A percentile compares a stretch with the other conserved stretches of the same genome.
Evolutionary conservation across 1,284 basidiomycete genomes (phyloP).

Genomic region (Papiliotrema flavescens): DNA sequence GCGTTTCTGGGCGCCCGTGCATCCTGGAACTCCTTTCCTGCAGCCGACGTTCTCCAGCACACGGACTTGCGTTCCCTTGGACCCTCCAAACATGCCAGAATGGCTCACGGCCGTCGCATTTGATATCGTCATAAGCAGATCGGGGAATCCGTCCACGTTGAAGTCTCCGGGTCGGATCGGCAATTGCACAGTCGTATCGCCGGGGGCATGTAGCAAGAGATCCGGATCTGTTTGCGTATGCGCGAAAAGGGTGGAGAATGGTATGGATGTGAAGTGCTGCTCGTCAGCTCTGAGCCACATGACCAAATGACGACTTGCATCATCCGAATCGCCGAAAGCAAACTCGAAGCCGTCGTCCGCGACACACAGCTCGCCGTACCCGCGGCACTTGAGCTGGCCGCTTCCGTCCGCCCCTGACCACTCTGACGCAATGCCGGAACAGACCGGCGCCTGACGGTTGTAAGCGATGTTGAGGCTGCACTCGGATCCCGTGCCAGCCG

Average conservation of each 20-base stretch:
- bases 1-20: conserved; percentile 48
- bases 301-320: conserved; percentile 52
- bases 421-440: conserved; percentile 47
- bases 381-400: conserved; percentile 58
- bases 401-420: conserved; percentile 1
- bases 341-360: conserved; percentile 79
- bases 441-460: conserved; percentile 86
- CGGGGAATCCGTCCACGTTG: conserved; percentile 93
- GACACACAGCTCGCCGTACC: conserved; percentile 73
- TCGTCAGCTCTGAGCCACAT: not conserved
- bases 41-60: conserved; percentile 74
- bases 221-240: conserved; percentile 41
- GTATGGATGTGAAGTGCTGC: conserved; percentile 66
- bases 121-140: conserved; percentile 69
- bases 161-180: conserved; percentile 82
- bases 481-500: conserved; percentile 64
- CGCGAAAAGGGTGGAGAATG: conserved; percentile 62
- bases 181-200: conserved; percentile 65
- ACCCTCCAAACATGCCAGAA: conserved; percentile 48
- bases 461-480: conserved; percentile 90
- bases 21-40: conserved; percentile 41
- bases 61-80: conserved; percentile 52
- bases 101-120: conserved; percentile 38
- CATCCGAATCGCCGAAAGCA: conserved; percentile 59
- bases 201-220: conserved; percentile 59